These are phyloP conservation scores for Candida pseudoviswanathii DNA, from an alignment of 1,139 yeast species.

Conservation along the genomic window DNA sequence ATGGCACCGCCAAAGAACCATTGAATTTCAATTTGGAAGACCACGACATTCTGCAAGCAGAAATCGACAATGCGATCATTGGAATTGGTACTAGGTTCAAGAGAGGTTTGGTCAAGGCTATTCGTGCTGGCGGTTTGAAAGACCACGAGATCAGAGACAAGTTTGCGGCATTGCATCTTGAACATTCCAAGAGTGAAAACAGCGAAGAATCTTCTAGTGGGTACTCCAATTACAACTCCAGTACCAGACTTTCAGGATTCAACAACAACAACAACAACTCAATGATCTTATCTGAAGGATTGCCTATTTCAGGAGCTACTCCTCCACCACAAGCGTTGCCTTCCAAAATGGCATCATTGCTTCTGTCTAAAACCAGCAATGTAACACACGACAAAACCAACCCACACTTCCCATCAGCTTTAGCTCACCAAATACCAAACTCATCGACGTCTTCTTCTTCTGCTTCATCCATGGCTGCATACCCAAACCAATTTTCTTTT, in stretches of 20 bases:
- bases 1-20: slow-evolving; percentile 16
- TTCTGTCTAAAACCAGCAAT: background rate
- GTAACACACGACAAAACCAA: slow-evolving; percentile 4
- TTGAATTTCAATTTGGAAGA: slow-evolving; percentile 17
- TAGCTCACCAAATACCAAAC: slow-evolving; percentile 18
- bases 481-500: slow-evolving; percentile 22
- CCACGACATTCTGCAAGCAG: slow-evolving; percentile 51
- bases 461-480: slow-evolving; percentile 16
- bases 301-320: background rate
- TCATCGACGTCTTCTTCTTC: slow-evolving; percentile 7
- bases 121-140: slow-evolving; percentile 29
- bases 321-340: slow-evolving; percentile 1
- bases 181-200: slow-evolving; percentile 31
- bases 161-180: slow-evolving; percentile 28
- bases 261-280: slow-evolving; percentile 27
- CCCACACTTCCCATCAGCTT: slow-evolving; percentile 22
- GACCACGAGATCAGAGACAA: slow-evolving; percentile 30
- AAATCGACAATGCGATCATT: slow-evolving; percentile 73
- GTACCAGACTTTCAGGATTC: slow-evolving; percentile 14
- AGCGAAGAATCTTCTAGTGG: slow-evolving; percentile 36
- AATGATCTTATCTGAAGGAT: slow-evolving; percentile 37
- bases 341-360: background rate
- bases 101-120: slow-evolving; percentile 60
- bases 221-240: slow-evolving; percentile 21
- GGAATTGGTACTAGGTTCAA: slow-evolving; percentile 74